Conservation (phyloP, 345 rosid species). For the Murraya paniculata region DNA sequence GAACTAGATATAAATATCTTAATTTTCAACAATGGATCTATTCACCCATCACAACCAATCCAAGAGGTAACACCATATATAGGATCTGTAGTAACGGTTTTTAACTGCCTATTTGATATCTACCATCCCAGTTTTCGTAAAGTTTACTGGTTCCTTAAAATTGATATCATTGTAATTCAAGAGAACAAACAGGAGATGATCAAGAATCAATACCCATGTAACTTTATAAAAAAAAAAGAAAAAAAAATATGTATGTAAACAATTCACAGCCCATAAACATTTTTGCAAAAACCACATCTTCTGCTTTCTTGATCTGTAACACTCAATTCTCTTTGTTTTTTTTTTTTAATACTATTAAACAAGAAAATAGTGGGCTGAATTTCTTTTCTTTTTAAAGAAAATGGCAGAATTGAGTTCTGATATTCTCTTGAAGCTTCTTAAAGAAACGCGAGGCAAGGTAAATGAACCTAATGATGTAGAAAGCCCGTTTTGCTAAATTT, state of each 20-base stretch:
- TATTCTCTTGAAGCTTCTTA: conserved; percentile 52
- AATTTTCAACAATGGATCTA: too few species aligned
- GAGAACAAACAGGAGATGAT: neutral
- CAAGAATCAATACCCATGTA: too few species aligned
- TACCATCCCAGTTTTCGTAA: too few species aligned
- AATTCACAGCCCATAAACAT: too few species aligned
- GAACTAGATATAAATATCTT: too few species aligned
- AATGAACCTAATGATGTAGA: conserved; percentile 21
- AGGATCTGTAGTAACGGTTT: too few species aligned
- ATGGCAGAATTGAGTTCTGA: conserved; percentile 56
- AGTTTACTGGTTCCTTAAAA: neutral
- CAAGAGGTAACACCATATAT: too few species aligned
- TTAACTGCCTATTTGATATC: too few species aligned
- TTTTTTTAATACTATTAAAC: neutral
- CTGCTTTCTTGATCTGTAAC: conserved; percentile 3
- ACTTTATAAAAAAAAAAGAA: too few species aligned
- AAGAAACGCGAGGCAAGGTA: conserved; percentile 46
- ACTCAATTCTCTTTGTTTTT: neutral
- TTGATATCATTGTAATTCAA: neutral
- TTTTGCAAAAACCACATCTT: neutral
- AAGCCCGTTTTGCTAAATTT: conserved; percentile 61
- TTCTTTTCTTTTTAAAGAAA: neutral
- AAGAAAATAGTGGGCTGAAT: conserved; percentile 5
- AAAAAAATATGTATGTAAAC: too few species aligned
- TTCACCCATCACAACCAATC: too few species aligned